These are phyloP conservation scores for Ciborinia camelliae DNA, from an alignment of 2,329 filamentous ascomycete genomes.

Conservation along the genomic window DNA sequence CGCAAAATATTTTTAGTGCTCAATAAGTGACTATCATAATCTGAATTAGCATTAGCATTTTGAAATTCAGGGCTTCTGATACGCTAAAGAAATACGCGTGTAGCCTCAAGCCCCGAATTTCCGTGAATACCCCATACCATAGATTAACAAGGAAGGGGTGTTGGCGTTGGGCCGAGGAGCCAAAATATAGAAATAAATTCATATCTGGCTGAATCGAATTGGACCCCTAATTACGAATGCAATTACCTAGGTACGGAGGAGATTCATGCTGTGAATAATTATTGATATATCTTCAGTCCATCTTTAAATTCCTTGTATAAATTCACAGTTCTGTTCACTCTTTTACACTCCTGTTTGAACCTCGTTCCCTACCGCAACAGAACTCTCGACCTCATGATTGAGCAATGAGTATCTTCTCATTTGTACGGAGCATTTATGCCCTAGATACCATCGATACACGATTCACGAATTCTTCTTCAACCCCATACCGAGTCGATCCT, in stretches of 20 bases:
- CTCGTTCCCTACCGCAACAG: not conserved
- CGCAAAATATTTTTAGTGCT: no score
- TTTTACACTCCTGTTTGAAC: not conserved
- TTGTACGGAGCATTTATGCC: slow-evolving; percentile 56
- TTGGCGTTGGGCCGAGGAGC: not conserved
- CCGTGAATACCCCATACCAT: slow-evolving; percentile 1
- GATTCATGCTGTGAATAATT: not conserved
- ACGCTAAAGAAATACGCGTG: not conserved
- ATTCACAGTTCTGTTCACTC: not conserved
- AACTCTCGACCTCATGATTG: slow-evolving; percentile 2
- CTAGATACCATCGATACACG: slow-evolving; percentile 67
- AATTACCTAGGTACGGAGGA: not conserved
- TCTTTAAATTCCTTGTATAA: slow-evolving; percentile 11
- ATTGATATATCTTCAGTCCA: slow-evolving; percentile 5
- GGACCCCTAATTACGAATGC: slow-evolving; percentile 13
- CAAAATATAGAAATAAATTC: slow-evolving; percentile 6
- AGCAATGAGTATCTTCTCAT: slow-evolving; percentile 40
- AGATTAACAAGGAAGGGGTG: not conserved
- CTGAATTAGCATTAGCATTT: no score
- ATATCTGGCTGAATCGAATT: slow-evolving; percentile 4
- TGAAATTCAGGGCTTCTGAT: not conserved
- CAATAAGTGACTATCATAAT: no score
- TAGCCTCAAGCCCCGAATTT: not conserved
- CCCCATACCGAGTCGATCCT: slow-evolving; percentile 56
- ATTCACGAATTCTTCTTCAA: slow-evolving; percentile 67